Evolutionary conservation across 106 monocot genomes (phyloP).

Genomic region (Acorus gramineus): DNA sequence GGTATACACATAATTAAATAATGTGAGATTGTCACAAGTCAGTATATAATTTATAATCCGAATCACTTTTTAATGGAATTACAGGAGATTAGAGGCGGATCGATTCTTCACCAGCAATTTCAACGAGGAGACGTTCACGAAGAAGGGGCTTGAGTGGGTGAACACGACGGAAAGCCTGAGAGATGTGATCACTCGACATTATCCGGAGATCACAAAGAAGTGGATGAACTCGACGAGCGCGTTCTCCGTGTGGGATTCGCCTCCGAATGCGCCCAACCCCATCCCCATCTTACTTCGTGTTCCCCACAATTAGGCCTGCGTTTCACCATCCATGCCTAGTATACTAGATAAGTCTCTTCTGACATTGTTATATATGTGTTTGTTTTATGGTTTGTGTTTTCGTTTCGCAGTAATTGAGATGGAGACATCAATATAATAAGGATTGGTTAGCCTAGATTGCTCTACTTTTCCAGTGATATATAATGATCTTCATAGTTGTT

Average conservation of each 20-base stretch:
- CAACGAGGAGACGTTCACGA: constrained; percentile 51
- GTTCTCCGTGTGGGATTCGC: constrained; percentile 62
- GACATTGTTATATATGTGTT: no score
- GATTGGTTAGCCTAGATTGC: no score
- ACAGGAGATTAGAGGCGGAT: constrained; percentile 57
- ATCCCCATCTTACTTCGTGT: constrained; percentile 29
- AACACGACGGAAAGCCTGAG: constrained; percentile 48
- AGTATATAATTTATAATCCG: neutral
- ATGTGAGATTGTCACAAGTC: neutral
- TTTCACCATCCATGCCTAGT: no score
- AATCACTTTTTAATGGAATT: neutral
- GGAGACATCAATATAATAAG: no score
- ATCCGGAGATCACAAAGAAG: constrained; percentile 26
- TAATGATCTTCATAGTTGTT: no score
- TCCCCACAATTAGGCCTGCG: neutral
- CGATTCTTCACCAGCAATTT: constrained; percentile 59
- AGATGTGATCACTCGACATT: constrained; percentile 44
- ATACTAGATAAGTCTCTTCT: no score
- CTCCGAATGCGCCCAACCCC: constrained; percentile 17
- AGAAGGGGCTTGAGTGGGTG: constrained; percentile 58
- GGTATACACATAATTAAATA: constrained; percentile 7
- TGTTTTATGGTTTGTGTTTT: no score
- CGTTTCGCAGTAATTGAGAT: no score
- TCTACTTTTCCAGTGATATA: no score
- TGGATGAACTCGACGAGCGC: constrained; percentile 57